Base-by-base conservation (phyloP, 2,329 filamentous ascomycete genomes). In the Trichoderma cornu-damae region DNA sequence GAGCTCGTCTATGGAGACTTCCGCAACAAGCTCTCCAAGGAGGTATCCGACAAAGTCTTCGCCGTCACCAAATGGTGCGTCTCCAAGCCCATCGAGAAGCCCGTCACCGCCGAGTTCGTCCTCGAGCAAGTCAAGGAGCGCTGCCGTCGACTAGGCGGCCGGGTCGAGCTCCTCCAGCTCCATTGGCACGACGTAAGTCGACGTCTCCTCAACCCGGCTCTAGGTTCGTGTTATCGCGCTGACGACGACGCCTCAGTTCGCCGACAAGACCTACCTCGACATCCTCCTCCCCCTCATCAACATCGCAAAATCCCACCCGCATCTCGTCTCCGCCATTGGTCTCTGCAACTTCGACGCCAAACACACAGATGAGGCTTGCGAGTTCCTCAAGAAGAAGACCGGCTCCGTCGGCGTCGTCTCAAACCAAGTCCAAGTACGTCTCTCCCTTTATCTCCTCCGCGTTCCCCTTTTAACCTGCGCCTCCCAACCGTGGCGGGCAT, bases 1-100 rank as follows among this genome's bases (percentile, higher is more conserved):
- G 77, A 80, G 62, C 67, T 79, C 2, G 71, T 79, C n/a, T 75
- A 79, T 42, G 75, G 62, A 61, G 46, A 64, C 52, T 61, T 63
- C 38, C 58, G 61, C 18, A 58, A 54, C 12, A 55, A 51, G 8
- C 57, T 63, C 1, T 30, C 52, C 2, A 12, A 26, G 5, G 44
- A 48, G n/a, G 22, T 32, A 51, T 44, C 12, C n/a, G 14, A 43
- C 55, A 48, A 34, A 30, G 48, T 67, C 57, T 60, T 65, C 64
- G 57, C 62, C 12, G 62, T 62, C 16, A 69, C 68, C 6, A 70
- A 70, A 58, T 70, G 68, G 64, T 70, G 68, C 46, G 66, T 65
- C 9, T 65, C 64, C 42, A 66, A 42, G 48, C 62, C 49, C 52
- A 65, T 62, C 52, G 59, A 57, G n/a, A 26, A 20, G 6, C 52